These are phyloP conservation scores for Nematocida minor DNA, from an alignment of 371 early-diverging fungal genomes.

Conservation along the genomic window DNA sequence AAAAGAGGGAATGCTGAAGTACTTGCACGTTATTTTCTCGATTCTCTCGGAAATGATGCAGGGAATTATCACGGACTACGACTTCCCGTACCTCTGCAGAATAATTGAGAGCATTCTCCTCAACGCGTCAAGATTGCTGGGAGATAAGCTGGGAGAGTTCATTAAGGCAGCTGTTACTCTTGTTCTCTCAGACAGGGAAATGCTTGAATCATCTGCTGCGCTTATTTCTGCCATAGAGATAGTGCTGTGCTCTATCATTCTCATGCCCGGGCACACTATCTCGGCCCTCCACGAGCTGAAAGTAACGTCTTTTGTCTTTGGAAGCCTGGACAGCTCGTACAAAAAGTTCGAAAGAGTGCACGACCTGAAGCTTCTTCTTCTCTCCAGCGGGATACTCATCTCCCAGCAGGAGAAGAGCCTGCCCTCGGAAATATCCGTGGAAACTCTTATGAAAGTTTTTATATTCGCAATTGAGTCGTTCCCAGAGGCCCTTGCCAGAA, in stretches of 20 bases:
- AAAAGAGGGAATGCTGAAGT: slow-evolving; percentile 28
- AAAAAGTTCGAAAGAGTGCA: slow-evolving; percentile 62
- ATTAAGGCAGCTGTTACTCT: slow-evolving; percentile 45
- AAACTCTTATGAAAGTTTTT: slow-evolving; percentile 44
- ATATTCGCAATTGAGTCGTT: slow-evolving; percentile 47
- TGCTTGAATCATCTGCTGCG: slow-evolving; percentile 49
- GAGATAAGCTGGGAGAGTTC: slow-evolving; percentile 30
- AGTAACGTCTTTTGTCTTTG: slow-evolving; percentile 14
- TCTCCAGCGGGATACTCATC: slow-evolving; percentile 59
- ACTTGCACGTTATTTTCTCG: slow-evolving; percentile 12
- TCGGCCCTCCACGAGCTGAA: slow-evolving; percentile 8
- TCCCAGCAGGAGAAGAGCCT: slow-evolving; percentile 6
- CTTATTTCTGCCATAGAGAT: slow-evolving; percentile 61
- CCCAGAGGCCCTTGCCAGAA: slow-evolving; percentile 60
- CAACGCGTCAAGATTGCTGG: slow-evolving; percentile 44
- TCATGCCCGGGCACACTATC: slow-evolving; percentile 47
- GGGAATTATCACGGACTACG: slow-evolving; percentile 59
- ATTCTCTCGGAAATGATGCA: slow-evolving; percentile 55
- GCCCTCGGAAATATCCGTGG: slow-evolving; percentile 16
- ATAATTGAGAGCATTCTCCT: slow-evolving; percentile 63
- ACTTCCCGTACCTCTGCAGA: slow-evolving; percentile 61
- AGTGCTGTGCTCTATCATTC: slow-evolving; percentile 35
- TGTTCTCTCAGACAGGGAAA: slow-evolving; percentile 34
- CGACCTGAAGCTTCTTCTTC: slow-evolving; percentile 64
- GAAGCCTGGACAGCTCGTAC: slow-evolving; percentile 38